Evolutionary conservation across 495 filamentous ascomycete genomes (phyloP), one percentile per base, ranked within the genome.

Genomic region (Aspergillus cavernicola): DNA sequence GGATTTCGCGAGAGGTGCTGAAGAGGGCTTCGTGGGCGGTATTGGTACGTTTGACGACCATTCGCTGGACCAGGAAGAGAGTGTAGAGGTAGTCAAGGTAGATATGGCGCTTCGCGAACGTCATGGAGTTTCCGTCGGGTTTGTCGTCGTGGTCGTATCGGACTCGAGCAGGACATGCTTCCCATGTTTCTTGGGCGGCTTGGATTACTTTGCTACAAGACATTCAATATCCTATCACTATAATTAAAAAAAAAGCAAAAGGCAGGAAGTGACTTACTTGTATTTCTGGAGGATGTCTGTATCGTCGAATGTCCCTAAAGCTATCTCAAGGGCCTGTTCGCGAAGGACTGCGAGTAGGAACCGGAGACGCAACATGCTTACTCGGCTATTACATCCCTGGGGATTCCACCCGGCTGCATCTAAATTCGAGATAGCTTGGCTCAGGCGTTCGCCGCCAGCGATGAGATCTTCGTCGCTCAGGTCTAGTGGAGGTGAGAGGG

Each of bases 251-350:
- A n/a, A 44, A 7, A 8, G 6, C 7, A 1, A 22, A 24, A 1
- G 24, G 50, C 6, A 52, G 3, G 31, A n/a, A 29, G 40, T 18
- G 6, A 50, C 65, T 55, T 64, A 80, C 76, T 76, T 64, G 6
- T 78, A 68, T 44, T 71, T 72, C 11, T 69, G 65, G n/a, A 79
- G 53, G 0, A 78, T 62, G 23, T 78, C 70, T 13, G 66, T 59
- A 6, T 68, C 61, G 39, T 65, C 51, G 28, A 54, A 52, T n/a
- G 67, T 72, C 2, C 78, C 75, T 10, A 85, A 59, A 12, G 81
- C 79, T 16, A 85, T 75, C 52, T 84, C 76, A 16, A 87, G 73
- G 12, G 85, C 77, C 48, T 83, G 75, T 49, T 86, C 84, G 13
- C 77, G 62, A 8, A 80, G 70, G 4, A 72, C 53, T 0, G 76